Base-by-base conservation (phyloP, 352 stramenopile species). In the Pythium sp. region DNA sequence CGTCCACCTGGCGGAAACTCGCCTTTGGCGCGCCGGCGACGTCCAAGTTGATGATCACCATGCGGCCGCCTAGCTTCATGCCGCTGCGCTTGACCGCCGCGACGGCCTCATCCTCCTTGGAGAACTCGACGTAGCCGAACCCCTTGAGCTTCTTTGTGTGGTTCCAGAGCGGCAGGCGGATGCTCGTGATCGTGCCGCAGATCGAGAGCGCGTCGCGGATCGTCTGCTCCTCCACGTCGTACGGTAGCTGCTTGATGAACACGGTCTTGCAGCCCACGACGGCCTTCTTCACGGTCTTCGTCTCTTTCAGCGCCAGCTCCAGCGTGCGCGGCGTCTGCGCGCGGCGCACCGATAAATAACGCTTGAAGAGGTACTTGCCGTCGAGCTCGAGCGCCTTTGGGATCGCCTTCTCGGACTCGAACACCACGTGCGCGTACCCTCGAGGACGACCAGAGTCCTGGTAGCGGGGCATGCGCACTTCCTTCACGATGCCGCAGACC, bases 171-270 rank as follows among this genome's bases (percentile, higher is more conserved):
- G 92, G 90, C 71, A 99, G 75, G 15, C 97, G 91, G 14, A 99
- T 86, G 68, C 94, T 97, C 15, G 85, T 72, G 71, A 99, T 95
- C 22, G 84, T 92, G 12, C 95, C 96, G 64, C 91, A 98, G 30
- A 65, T 82, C 56, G 69, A 81, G 58, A 99, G 94, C 1, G 85
- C 86, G 56, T 94, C 72, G 15, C 80, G 72, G 9, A 99, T 86
- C 12, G 89, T 78, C 28, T 89, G 74, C 56, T 98, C 92, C 59
- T 94, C 87, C 2, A 93, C 82, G 22, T 95, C 80, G 74, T 99
- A 99, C 1, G 95, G 94, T 28, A 99, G 77, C 72, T 99, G 98
- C 66, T 97, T 95, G 28, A 98, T 93, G 75, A 98, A 98, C 2
- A 99, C 79, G 12, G 87, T 98, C 41, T 86, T 84, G 73, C 96